Evolutionary conservation across 495 filamentous ascomycete species (phyloP), one percentile per base, ranked within the genome.

Genomic region (Xylaria scruposa): DNA sequence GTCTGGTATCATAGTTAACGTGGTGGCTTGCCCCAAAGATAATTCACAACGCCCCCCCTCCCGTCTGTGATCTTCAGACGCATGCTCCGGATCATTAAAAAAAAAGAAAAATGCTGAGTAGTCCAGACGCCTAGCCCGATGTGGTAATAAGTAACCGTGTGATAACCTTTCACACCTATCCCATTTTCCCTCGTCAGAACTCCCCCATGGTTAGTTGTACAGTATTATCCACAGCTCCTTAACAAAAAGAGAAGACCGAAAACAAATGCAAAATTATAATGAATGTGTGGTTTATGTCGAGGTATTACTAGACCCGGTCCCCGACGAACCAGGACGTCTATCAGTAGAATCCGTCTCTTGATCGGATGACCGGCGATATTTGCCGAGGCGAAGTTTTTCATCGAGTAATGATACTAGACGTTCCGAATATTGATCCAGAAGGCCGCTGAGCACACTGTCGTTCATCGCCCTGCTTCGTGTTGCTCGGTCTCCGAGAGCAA

Each of bases 351-450:
- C 75, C 26, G 72, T 74, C n/a, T 79, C 77, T 62, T 69, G 75
- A 54, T 77, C 75, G 19, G 74, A 79, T 4, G 60, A 47, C 13
- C 73, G 68, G 62, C 74, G 77, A 54, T 76, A 77, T 47, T 67
- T 77, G 26, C 62, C 21, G 36, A 88, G 68, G 69, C 85, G 74
- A 44, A 94, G 84, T 76, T 89, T 90, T 79, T 93, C 91, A 68
- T 93, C 92, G 31, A 94, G 84, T 86, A 93, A 86, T 67, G 82
- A 88, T 24, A 93, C 88, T 46, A 93, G 78, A 67, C 88, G 83
- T 62, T 93, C 92, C 7, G 90, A 91, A 73, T 93, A 93, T 77
- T 91, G 85, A 75, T 94, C 92, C 15, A 94, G 82, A 49, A 93
- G 75, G 58, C 89, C 88, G 31, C 83, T 88, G 74, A 93, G 85